These are phyloP conservation scores for Talaromyces sp. DNA, from an alignment of 2,329 filamentous ascomycete genomes.

Conservation along the genomic window DNA sequence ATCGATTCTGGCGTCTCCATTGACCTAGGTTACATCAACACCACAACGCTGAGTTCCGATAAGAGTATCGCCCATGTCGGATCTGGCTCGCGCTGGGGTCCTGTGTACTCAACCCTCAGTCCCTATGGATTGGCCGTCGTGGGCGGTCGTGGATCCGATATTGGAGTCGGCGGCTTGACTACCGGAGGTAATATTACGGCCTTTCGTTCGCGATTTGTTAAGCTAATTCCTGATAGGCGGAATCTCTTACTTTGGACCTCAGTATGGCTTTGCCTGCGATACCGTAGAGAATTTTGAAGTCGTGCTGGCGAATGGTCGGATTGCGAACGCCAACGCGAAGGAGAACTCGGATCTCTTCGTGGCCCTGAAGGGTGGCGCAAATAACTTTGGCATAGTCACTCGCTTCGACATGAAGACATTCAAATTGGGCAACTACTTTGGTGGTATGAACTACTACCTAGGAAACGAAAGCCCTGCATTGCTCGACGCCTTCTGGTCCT, in stretches of 20 bases:
- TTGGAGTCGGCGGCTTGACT: slow-evolving; percentile 1
- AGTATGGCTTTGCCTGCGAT: slow-evolving; percentile 3
- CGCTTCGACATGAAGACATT: slow-evolving; percentile 2
- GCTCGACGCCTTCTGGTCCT: not conserved
- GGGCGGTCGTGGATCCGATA: not conserved
- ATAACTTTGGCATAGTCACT: slow-evolving; percentile 6
- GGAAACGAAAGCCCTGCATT: not conserved
- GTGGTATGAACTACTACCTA: not conserved
- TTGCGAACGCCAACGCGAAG: slow-evolving; percentile 1
- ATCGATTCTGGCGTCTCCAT: slow-evolving; percentile 41
- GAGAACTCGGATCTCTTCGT: slow-evolving; percentile 1
- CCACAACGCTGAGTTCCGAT: not conserved
- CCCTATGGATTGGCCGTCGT: not conserved
- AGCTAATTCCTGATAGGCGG: not conserved
- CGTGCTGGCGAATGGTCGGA: slow-evolving; percentile 2
- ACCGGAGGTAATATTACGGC: not conserved
- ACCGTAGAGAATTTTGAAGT: slow-evolving; percentile 4
- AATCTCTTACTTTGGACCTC: slow-evolving; percentile 5
- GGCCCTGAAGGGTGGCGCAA: slow-evolving; percentile 1
- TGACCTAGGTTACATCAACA: slow-evolving; percentile 23
- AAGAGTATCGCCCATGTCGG: slow-evolving; percentile 2
- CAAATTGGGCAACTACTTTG: not conserved
- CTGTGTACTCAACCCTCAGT: slow-evolving; percentile 2
- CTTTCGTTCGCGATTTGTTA: not conserved
- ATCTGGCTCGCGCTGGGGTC: slow-evolving; percentile 1